Conservation (phyloP, 2,329 filamentous ascomycete genomes). For the Colletotrichum chrysophilum region DNA sequence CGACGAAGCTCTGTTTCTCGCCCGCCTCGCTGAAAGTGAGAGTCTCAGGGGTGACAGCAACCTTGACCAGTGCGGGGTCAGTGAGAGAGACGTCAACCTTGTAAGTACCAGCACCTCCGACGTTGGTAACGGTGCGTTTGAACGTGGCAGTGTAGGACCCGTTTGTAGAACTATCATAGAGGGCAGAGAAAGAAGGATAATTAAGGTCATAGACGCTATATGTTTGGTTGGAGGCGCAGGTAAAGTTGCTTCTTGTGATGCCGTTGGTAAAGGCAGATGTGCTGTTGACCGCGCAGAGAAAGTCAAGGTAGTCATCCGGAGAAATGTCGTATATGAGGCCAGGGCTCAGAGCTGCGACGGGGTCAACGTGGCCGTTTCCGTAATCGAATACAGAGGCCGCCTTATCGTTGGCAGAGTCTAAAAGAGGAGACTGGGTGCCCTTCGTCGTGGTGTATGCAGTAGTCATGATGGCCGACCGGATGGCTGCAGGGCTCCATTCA, state of each 20-base stretch:
- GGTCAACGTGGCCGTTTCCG: constrained; percentile 21
- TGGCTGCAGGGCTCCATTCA: constrained; percentile 7
- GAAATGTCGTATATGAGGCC: constrained; percentile 24
- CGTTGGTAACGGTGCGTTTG: constrained; percentile 13
- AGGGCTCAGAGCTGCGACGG: constrained; percentile 27
- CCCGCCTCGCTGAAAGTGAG: not conserved
- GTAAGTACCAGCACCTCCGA: constrained; percentile 12
- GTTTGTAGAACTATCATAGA: not conserved
- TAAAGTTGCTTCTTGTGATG: constrained; percentile 3
- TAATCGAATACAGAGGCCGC: constrained; percentile 4
- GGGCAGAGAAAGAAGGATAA: constrained; percentile 18
- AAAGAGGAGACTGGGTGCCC: not conserved
- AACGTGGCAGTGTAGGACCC: constrained; percentile 14
- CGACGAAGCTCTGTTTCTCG: not conserved
- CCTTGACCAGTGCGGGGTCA: not conserved
- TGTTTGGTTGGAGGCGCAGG: not conserved
- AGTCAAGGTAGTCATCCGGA: constrained; percentile 26
- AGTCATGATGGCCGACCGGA: constrained; percentile 20
- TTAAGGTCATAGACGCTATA: constrained; percentile 19
- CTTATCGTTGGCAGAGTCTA: not conserved
- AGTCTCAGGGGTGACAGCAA: not conserved
- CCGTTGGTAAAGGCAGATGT: constrained; percentile 4
- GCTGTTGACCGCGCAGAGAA: constrained; percentile 27
- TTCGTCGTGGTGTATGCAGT: not conserved
- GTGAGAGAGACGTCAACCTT: not conserved